These are phyloP conservation scores for Corchorus capsularis DNA, from an alignment of 345 rosid genomes.

Conservation along the genomic window DNA sequence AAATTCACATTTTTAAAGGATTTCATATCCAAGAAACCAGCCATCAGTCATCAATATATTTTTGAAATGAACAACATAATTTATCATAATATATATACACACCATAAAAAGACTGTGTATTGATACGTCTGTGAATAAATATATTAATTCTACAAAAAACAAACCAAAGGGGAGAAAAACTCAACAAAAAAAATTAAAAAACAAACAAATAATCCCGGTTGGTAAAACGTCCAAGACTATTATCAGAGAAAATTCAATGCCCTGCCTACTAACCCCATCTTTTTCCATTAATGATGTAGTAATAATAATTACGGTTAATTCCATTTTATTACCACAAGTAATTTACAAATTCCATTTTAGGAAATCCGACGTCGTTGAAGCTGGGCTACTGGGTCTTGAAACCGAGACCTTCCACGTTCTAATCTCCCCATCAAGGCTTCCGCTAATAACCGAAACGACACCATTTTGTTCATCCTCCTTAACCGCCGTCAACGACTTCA, in stretches of 20 bases:
- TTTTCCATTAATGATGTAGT: neutral
- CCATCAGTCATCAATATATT: too few species aligned
- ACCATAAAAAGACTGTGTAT: too few species aligned
- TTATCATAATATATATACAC: too few species aligned
- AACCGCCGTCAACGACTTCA: constrained; percentile 72
- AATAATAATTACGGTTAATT: neutral
- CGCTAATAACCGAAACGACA: constrained; percentile 59
- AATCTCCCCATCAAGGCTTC: constrained; percentile 80
- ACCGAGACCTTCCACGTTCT: constrained; percentile 64
- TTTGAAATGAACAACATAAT: too few species aligned
- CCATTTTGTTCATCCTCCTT: constrained; percentile 39
- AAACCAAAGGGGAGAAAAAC: neutral
- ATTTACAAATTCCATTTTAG: constrained; percentile 20
- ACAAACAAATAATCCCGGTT: constrained; percentile 3
- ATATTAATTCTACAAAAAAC: neutral
- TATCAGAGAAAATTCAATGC: neutral
- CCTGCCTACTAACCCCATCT: neutral
- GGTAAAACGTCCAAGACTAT: neutral
- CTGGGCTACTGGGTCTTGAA: constrained; percentile 34
- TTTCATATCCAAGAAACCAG: too few species aligned
- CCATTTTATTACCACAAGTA: neutral
- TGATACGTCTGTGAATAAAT: too few species aligned
- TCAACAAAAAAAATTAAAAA: neutral
- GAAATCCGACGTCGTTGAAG: constrained; percentile 21
- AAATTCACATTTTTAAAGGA: too few species aligned